These are phyloP conservation scores for Tricholoma furcatifolium DNA, from an alignment of 768 basidiomycete genomes.

Conservation along the genomic window DNA sequence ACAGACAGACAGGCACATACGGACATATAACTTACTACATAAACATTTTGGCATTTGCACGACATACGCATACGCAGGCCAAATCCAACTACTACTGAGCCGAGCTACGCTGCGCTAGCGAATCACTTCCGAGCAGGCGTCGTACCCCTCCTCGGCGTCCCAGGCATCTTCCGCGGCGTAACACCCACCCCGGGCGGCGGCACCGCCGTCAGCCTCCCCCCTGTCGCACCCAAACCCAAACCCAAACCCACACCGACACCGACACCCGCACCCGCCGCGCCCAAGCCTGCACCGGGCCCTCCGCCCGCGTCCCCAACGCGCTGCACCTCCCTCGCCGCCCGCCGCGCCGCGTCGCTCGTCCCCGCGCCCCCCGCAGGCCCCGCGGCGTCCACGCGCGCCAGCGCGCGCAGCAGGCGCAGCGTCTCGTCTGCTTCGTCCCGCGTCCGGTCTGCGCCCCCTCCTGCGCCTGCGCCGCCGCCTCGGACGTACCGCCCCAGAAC, in stretches of 20 bases:
- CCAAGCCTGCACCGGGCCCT: no score
- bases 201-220: constrained; percentile 54
- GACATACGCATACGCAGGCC: no score
- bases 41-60: no score
- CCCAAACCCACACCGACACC: constrained; percentile 47
- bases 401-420: constrained; percentile 59
- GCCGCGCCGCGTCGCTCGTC: constrained; percentile 58
- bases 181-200: constrained; percentile 29
- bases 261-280: constrained; percentile 31
- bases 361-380: constrained; percentile 63
- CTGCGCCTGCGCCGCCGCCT: not conserved
- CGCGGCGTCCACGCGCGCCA: constrained; percentile 65
- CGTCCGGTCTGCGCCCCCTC: not conserved
- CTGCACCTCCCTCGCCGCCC: constrained; percentile 71
- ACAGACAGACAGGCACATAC: no score
- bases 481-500: constrained; percentile 15
- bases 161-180: constrained; percentile 64
- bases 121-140: constrained; percentile 43
- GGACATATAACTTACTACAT: no score
- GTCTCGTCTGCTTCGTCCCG: constrained; percentile 36
- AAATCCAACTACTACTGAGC: no score
- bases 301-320: constrained; percentile 45
- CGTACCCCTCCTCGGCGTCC: constrained; percentile 60
- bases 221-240: constrained; percentile 49
- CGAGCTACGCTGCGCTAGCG: no score